These are phyloP conservation scores for Boletus rubroflammeus DNA, from an alignment of 768 basidiomycete species.

Conservation along the genomic window DNA sequence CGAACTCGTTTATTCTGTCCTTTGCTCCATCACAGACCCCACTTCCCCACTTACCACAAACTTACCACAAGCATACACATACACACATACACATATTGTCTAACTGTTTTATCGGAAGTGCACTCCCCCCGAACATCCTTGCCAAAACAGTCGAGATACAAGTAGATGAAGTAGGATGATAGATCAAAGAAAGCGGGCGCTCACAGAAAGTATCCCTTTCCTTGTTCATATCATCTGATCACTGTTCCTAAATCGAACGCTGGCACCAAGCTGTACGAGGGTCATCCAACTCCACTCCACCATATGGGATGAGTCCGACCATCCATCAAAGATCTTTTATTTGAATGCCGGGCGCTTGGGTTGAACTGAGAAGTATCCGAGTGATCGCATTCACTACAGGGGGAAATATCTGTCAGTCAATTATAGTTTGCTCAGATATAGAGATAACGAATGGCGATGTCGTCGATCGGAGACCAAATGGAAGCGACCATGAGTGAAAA, in stretches of 20 bases:
- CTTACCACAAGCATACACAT: background rate
- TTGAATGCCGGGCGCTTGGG: conserved; percentile 85
- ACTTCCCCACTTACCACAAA: background rate
- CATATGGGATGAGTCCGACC: background rate
- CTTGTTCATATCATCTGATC: conserved; percentile 21
- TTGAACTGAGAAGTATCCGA: conserved; percentile 82
- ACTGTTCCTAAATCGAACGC: conserved; percentile 18
- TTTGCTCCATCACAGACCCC: background rate
- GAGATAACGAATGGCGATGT: conserved; percentile 1
- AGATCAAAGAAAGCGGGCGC: conserved; percentile 2
- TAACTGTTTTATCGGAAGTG: background rate
- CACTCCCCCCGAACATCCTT: background rate
- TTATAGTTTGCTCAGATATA: background rate
- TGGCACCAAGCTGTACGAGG: conserved; percentile 23
- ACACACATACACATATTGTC: background rate
- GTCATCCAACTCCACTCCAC: conserved; percentile 3
- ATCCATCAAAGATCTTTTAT: conserved; percentile 64
- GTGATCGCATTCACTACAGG: conserved; percentile 65
- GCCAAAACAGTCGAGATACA: background rate
- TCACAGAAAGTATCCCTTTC: background rate
- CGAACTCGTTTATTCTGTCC: background rate
- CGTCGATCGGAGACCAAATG: conserved; percentile 14
- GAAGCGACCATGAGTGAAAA: conserved; percentile 1
- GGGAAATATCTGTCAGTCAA: conserved; percentile 9
- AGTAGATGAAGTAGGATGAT: background rate